Conservation (phyloP, 345 rosid species). For the rapeseed (Brassica napus) region Da-Ae NC_063436.1:25411001-25411500, state of each 20-base stretch:
- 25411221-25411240: conserved; percentile 77
- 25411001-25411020: conserved; percentile 89
- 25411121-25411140: background rate
- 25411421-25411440: conserved; percentile 7
- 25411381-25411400: conserved; percentile 23
- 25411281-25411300: conserved; percentile 6
- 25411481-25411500: conserved; percentile 46
- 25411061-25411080: conserved; percentile 86
- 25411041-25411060: conserved; percentile 97
- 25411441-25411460: conserved; percentile 30
- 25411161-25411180: conserved; percentile 95
- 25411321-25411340: conserved; percentile 30
- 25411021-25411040: conserved; percentile 76
- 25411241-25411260: conserved; percentile 14
- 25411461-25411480: background rate
- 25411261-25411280: background rate
- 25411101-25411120: conserved; percentile 10
- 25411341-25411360: background rate
- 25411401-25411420: conserved; percentile 33
- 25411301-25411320: conserved; percentile 13
- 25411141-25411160: conserved; percentile 11
- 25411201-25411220: conserved; percentile 74
- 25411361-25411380: conserved; percentile 29
- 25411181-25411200: conserved; percentile 90
- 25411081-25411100: conserved; percentile 48